Evolutionary conservation across 306 rosid genomes (phyloP), one percentile per base, ranked within the genome.

Genomic region (Rubus parviflorus): DNA sequence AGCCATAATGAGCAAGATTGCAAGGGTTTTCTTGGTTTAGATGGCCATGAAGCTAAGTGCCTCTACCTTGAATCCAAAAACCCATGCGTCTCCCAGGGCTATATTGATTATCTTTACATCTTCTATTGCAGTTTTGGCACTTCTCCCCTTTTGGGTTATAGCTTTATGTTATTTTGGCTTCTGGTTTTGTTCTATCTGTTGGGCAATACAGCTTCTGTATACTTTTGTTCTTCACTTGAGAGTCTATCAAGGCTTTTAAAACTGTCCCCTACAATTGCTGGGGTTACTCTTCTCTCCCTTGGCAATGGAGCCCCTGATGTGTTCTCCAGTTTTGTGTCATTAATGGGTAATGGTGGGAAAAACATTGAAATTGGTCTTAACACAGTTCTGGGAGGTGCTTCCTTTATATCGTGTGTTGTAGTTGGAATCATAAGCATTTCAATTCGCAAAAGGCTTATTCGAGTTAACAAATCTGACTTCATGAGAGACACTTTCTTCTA

Each of bases 231-330:
- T 70, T 86, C 92, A 15, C 82, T 93, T 19, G 92, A 93, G 66
- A 87, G 89, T 7, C 74, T 93, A 41, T 93, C 98, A 1, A 79
- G 23, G 15, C 43, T 90, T 43, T 71, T 93, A 77, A 86, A 88
- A 72, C 81, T 93, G 17, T 88, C 98, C 30, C 98, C 98, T 0
- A 85, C 93, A 4, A 88, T 91, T 73, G 98, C 98, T n/a, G 98
- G 98, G 15, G 92, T 91, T 2, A 93, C 98, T 30, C 85, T 93
- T 48, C 97, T 93, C 35, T 93, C 98, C 45, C 86, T 93, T 0
- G 97, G 98, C 43, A 93, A 93, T 64, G 98, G 98, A 0, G 98
- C 97, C 5, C 92, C 96, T 41, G 98, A 93, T 84, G 93, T 93
- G 13, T 93, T 93, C 73, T 81, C 98, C 0, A 88, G 91, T 64